These are phyloP conservation scores for Agastache rugosa DNA, from an alignment of 257 asterid species.

Conservation along the genomic window DNA sequence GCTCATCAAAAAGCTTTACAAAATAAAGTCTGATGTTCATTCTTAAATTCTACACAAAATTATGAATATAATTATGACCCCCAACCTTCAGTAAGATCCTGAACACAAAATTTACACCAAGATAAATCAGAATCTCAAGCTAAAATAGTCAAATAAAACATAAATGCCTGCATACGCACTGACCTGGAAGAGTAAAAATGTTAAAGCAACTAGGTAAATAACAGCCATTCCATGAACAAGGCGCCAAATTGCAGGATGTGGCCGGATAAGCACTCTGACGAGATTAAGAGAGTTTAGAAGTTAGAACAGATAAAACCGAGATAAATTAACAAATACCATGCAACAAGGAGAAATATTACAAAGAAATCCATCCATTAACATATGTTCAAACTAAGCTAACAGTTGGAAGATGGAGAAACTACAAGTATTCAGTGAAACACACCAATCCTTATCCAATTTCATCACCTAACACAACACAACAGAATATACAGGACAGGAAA, in stretches of 20 bases:
- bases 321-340: not conserved
- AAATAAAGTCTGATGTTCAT: not conserved
- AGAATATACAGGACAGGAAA: conserved; percentile 11
- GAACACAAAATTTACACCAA: not conserved
- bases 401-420: conserved; percentile 1
- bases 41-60: not conserved
- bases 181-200: conserved; percentile 99
- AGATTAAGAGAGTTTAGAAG: not conserved
- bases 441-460: conserved; percentile 7
- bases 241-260: conserved; percentile 99
- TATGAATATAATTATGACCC: not conserved
- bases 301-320: conserved; percentile 8
- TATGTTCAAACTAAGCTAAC: conserved; percentile 6
- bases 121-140: conserved; percentile 21
- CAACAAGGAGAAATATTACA: not conserved
- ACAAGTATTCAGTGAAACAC: conserved; percentile 1
- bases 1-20: conserved; percentile 11
- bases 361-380: not conserved
- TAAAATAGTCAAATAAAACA: conserved; percentile 14
- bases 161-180: conserved; percentile 24
- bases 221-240: conserved; percentile 98
- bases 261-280: conserved; percentile 91
- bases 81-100: conserved; percentile 1
- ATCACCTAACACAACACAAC: not conserved
- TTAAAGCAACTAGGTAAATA: conserved; percentile 83